phyloP scores from a whole-genome alignment of 2,329 filamentous ascomycete species.

The Bipolaris victoriae region DNA sequence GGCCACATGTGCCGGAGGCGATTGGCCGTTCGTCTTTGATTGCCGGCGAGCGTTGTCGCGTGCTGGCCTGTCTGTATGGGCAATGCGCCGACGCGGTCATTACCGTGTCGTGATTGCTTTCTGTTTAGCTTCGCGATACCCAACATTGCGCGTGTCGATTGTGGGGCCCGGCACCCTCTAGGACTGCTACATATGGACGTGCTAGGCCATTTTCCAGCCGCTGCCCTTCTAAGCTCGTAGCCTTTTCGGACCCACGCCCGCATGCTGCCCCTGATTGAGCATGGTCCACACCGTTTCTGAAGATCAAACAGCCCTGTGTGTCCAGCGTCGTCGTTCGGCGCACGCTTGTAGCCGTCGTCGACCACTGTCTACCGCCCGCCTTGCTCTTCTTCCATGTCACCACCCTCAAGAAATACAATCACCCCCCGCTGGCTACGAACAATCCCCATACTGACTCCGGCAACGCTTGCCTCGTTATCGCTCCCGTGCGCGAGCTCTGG shows the following conservation, averaged over 20 bases:
- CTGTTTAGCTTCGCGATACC: slow-evolving; percentile 37
- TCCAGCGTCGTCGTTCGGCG: slow-evolving; percentile 33
- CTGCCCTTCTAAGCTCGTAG: slow-evolving; percentile 41
- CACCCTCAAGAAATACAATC: slow-evolving; percentile 23
- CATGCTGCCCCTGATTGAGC: slow-evolving; percentile 39
- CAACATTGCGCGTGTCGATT: slow-evolving; percentile 43
- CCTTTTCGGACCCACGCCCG: slow-evolving; percentile 40
- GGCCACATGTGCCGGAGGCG: slow-evolving; percentile 28
- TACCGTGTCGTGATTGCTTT: slow-evolving; percentile 21
- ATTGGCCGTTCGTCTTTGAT: slow-evolving; percentile 27
- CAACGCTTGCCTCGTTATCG: slow-evolving; percentile 14
- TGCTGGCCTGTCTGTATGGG: slow-evolving; percentile 22
- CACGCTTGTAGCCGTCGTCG: slow-evolving; percentile 26
- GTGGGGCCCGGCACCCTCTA: slow-evolving; percentile 38
- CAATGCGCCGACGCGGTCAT: slow-evolving; percentile 11
- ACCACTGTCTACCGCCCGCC: slow-evolving; percentile 17
- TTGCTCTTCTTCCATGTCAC: slow-evolving; percentile 34
- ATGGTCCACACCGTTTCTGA: slow-evolving; percentile 31
- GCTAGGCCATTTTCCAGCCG: slow-evolving; percentile 39
- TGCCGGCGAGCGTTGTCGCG: slow-evolving; percentile 22
- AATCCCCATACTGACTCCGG: slow-evolving; percentile 8
- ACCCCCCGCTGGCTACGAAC: slow-evolving; percentile 25
- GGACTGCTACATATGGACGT: slow-evolving; percentile 31
- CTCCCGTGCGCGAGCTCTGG: slow-evolving; percentile 6
- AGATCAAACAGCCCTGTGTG: slow-evolving; percentile 36